Conservation (phyloP, 2,329 filamentous ascomycete species). For the Fusarium solani-melongenae region DNA sequence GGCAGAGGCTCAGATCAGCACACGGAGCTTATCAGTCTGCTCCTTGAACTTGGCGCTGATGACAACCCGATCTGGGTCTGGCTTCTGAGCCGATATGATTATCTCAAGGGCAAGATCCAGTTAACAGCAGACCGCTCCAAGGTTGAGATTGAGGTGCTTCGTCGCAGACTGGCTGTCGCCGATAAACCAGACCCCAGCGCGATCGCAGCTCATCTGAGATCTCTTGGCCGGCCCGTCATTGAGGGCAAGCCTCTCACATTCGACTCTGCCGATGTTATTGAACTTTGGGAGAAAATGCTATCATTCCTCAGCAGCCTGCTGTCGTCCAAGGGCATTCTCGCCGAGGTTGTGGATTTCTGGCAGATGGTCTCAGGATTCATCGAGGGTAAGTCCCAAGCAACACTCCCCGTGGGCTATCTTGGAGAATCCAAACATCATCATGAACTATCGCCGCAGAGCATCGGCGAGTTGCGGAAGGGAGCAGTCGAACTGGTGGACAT, state of each 20-base stretch:
- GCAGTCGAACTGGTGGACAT: conserved; percentile 85
- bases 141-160: conserved; percentile 91
- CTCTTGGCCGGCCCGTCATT: conserved; percentile 74
- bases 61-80: conserved; percentile 98
- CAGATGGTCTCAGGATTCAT: conserved; percentile 92
- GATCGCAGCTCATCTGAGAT: conserved; percentile 80
- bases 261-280: conserved; percentile 84
- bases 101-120: conserved; percentile 87
- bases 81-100: conserved; percentile 89
- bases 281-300: conserved; percentile 92
- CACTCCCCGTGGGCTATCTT: conserved; percentile 82
- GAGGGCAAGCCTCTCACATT: conserved; percentile 71
- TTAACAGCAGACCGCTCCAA: conserved; percentile 85
- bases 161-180: conserved; percentile 79
- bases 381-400: conserved; percentile 83
- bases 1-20: conserved; percentile 80
- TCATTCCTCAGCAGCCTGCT: conserved; percentile 79
- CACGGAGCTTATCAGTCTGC: conserved; percentile 87
- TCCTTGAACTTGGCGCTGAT: conserved; percentile 93
- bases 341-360: conserved; percentile 94
- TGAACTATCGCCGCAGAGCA: conserved; percentile 76
- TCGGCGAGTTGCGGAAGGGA: conserved; percentile 79
- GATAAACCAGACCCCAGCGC: conserved; percentile 77
- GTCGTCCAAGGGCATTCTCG: conserved; percentile 82
- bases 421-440: conserved; percentile 86